Base-by-base conservation (phyloP, 768 basidiomycete species). In the Exidia glandulosa region DNA sequence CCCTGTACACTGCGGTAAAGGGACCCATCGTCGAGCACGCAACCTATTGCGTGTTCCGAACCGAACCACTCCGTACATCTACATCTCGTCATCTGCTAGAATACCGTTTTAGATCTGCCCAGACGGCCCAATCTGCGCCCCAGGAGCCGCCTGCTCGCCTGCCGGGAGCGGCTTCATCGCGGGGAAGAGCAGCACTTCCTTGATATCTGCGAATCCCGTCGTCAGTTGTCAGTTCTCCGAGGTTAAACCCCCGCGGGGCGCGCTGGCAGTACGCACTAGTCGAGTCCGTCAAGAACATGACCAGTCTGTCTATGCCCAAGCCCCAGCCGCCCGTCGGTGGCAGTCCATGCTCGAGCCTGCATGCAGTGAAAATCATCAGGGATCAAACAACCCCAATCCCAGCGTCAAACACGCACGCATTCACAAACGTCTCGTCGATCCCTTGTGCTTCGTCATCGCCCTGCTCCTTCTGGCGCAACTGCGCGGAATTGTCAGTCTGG, bases 261-360 rank as follows among this genome's bases (percentile, higher is more conserved):
- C 55, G 27, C 19, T 14, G 67, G 57, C 23, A 16, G 52, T 3
- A 74, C 86, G 66, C 65, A 93, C 90, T 95, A 7, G 85, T 86
- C n/a, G 91, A 94, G 74, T 99, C 86, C 3, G 94, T 95, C 56
- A 98, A 78, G 86, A 98, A 97, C 95, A 98, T 98, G 74, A 97
- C 92, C 37, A 98, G 78, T 62, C 94, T 86, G 70, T 97, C 94
- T 65, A 97, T 89, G 59, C 95, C 94, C 59, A 97, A 79, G 63
- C 94, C 95, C 92, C 93, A 98, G 50, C 95, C 95, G 61, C 93
- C 95, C 3, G 95, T 99, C 0, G 96, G 96, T 4, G 96, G 93
- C 2, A 99, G 82, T 71, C 94, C 96, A 68, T 98, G 91, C 74
- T 99, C 96, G 63, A 99, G 84, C 2, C 92, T 93, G 67, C 31